These are phyloP conservation scores for Begonia fuchsioides DNA, from an alignment of 306 rosid genomes.

Conservation along the genomic window DNA sequence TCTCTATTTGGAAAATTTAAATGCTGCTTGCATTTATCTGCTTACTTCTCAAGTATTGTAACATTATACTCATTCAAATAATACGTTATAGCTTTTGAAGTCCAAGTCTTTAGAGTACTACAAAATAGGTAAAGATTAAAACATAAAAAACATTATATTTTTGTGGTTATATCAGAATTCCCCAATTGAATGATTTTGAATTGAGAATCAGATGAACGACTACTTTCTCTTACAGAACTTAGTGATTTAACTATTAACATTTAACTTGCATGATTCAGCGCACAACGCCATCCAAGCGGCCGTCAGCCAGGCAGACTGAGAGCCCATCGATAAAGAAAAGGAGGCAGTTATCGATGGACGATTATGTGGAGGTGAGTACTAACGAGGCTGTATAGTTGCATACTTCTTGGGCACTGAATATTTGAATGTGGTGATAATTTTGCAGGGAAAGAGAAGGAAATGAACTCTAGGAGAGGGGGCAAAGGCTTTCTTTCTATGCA, in stretches of 20 bases:
- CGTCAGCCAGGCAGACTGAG: conserved; percentile 57
- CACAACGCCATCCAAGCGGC: conserved; percentile 79
- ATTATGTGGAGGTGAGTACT: conserved; percentile 14
- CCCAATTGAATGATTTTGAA: too few relatives aligned
- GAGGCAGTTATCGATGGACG: conserved; percentile 79
- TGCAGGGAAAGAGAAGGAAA: conserved; percentile 81
- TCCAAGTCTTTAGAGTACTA: too few relatives aligned
- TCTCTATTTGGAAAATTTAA: background rate
- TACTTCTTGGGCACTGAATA: background rate
- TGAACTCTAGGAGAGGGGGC: conserved; percentile 12
- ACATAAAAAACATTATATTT: too few relatives aligned
- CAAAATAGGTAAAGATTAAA: too few relatives aligned
- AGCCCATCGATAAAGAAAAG: conserved; percentile 69
- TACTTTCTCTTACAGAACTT: too few relatives aligned
- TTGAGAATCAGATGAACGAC: too few relatives aligned
- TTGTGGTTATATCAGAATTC: too few relatives aligned
- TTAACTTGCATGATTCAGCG: conserved; percentile 29
- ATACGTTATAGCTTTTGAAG: background rate
- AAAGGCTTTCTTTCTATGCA: too few relatives aligned
- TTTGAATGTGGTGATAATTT: background rate
- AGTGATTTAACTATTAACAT: too few relatives aligned
- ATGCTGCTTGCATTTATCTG: background rate
- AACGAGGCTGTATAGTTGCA: conserved; percentile 29
- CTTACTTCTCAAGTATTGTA: background rate
- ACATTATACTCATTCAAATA: background rate